Base-by-base conservation (phyloP, 2,329 filamentous ascomycete genomes). In the Aspergillus spinulosporus region DNA sequence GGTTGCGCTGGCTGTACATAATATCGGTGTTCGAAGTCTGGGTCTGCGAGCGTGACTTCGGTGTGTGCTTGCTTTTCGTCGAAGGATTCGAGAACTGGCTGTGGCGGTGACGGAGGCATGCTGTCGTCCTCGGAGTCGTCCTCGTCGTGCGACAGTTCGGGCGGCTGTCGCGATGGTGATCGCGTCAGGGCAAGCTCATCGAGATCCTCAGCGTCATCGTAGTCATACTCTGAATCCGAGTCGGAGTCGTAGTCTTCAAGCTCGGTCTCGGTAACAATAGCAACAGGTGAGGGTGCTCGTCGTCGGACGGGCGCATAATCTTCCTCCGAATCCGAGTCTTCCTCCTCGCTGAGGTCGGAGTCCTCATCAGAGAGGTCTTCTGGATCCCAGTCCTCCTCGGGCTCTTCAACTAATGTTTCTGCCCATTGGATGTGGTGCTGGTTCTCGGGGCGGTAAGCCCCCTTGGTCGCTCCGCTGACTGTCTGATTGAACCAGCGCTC, bases 401-500 rank as follows among this genome's bases (percentile, higher is more conserved):
- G 78, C 63, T 90, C 87, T 74, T 92, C 89, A 59, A 84, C 81
- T 61, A 92, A 83, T 54, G 84, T 82, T 74, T 95, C 90, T 69
- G 90, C 89, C 90, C 91, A 96, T 81, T 93, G 88, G 66, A 96
- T 85, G 78, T 90, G 90, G 34, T 37, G 34, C 73, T 84, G 84
- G 61, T 79, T 72, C 64, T 89, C 83, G 64, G 88, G 81, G 59
- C 78, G 68, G 8, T 58, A 59, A 5, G 67, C 62, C 52, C 72
- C 76, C 66, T 77, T 82, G 72, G 81, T 81, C 65, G 89, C 89
- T 69, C 88, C 89, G 73, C 85, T 87, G 76, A 97, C 90, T 60
- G 91, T 94, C 75, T 92, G 88, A 84, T 97, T 95, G 87, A 97
- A 97, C 92, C 92, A 97, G 64, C 85, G 88, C 78, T 97, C 93